phyloP scores from a whole-genome alignment of 441 rosid genomes.

The Viola pubescens region DNA sequence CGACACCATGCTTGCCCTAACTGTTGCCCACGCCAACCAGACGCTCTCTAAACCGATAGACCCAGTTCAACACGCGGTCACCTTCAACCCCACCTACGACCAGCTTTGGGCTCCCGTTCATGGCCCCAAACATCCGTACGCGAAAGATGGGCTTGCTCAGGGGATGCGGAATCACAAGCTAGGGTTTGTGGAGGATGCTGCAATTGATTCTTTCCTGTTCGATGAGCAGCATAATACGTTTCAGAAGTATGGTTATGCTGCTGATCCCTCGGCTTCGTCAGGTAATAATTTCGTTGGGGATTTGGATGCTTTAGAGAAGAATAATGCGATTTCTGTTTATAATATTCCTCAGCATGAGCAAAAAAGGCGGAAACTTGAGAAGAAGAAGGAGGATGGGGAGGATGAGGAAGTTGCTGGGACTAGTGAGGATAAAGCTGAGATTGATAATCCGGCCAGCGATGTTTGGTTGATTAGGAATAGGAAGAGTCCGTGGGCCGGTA shows the following conservation, averaged over 20 bases:
- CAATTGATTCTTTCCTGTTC: slow-evolving; percentile 72
- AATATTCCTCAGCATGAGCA: slow-evolving; percentile 77
- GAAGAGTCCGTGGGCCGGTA: slow-evolving; percentile 96
- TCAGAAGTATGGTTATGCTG: slow-evolving; percentile 79
- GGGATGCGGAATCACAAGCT: slow-evolving; percentile 98
- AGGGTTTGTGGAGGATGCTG: slow-evolving; percentile 91
- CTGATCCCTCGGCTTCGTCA: slow-evolving; percentile 57
- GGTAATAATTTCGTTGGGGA: slow-evolving; percentile 78
- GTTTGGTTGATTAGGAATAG: slow-evolving; percentile 72
- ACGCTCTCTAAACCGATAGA: slow-evolving; percentile 62
- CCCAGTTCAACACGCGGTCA: slow-evolving; percentile 67
- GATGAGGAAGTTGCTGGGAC: slow-evolving; percentile 22
- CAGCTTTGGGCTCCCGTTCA: slow-evolving; percentile 93
- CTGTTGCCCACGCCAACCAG: slow-evolving; percentile 53
- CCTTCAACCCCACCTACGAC: slow-evolving; percentile 78
- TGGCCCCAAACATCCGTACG: slow-evolving; percentile 90
- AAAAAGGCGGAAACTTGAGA: slow-evolving; percentile 69
- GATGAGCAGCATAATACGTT: slow-evolving; percentile 96
- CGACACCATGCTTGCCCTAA: slow-evolving; percentile 76
- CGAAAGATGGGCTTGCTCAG: slow-evolving; percentile 88
- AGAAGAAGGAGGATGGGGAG: slow-evolving; percentile 36
- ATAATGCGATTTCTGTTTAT: slow-evolving; percentile 73
- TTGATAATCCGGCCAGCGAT: slow-evolving; percentile 72
- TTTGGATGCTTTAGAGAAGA: slow-evolving; percentile 51
- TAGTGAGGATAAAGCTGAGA: slow-evolving; percentile 33